Base-by-base conservation (phyloP, 257 asterid species). In the Nicotiana tomentosiformis region DNA sequence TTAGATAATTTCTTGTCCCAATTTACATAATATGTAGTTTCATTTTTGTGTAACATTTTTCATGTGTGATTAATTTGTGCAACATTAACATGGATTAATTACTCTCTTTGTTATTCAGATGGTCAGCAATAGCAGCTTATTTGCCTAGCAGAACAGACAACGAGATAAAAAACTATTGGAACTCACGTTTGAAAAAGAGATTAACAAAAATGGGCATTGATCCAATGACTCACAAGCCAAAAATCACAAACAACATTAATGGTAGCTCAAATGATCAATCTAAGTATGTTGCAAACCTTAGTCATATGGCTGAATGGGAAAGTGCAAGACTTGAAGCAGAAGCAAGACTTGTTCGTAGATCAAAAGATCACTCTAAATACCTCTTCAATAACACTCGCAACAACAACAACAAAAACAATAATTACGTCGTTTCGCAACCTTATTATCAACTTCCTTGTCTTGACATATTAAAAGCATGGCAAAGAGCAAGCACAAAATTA, bases 221-320 rank as follows among this genome's bases (percentile, higher is more conserved):
- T 69, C 88, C 88, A 2, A 46, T 80, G 74, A 87, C 88, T 16
- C 88, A 87, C 14, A 87, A 81, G 56, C 88, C 85, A 32, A 80
- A 83, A 23, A 58, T 58, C 65, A 67, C 26, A 29, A 39, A 55
- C 26, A 23, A 58, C 29, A 5, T 17, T 5, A 18, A 55, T 18
- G 79, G 72, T 10, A 68, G 62, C n/a, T 77, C 84, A 3, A 2
- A 49, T 30, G 49, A 43, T 43, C 88, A 69, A 51, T 68, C 74
- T 5, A 85, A 85, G 37, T 78, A 83, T 49, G 84, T 85, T 10
- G 85, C 85, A 23, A 85, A 85, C 23, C 86, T 85, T 29, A 78
- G 84, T 80, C 90, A 87, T 29, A 83, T 85, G 83, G 90, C 87
- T 39, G 88, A 87, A 16, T 87, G 90, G 88, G 90, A 87, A 60